Evolutionary conservation across 148 eudicot species (phyloP).

Genomic region (Silene uniflora): DNA sequence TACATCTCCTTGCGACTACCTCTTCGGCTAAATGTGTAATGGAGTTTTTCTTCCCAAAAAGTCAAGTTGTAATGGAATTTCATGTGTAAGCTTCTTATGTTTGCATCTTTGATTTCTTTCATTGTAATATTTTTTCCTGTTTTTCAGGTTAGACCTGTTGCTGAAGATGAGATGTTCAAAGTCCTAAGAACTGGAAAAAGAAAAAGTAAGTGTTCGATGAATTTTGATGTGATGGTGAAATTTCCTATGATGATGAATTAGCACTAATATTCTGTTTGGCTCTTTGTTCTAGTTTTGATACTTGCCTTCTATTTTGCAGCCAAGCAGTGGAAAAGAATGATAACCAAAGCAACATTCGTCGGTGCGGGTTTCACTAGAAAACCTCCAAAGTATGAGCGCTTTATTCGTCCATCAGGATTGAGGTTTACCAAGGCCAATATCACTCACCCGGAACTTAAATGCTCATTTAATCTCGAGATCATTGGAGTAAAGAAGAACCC

Average conservation of each 20-base stretch:
- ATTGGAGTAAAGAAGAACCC: constrained; percentile 96
- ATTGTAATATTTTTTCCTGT: background rate
- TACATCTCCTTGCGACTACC: background rate
- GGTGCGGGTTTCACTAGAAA: constrained; percentile 91
- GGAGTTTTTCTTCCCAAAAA: background rate
- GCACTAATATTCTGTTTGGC: background rate
- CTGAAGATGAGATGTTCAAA: constrained; percentile 98
- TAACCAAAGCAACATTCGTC: constrained; percentile 93
- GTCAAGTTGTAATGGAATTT: background rate
- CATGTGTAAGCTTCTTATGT: background rate
- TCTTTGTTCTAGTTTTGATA: background rate
- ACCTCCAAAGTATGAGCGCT: constrained; percentile 96
- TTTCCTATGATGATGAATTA: background rate
- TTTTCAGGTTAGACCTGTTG: constrained; percentile 90
- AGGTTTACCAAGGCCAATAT: constrained; percentile 95
- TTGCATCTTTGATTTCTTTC: background rate
- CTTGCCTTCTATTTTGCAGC: constrained; percentile 39
- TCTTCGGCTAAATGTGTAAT: background rate
- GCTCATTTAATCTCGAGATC: constrained; percentile 97
- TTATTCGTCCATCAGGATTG: constrained; percentile 84
- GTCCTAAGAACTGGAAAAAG: constrained; percentile 85
- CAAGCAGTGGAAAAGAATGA: constrained; percentile 99
- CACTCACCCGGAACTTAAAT: constrained; percentile 92
- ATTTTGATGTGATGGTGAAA: background rate
- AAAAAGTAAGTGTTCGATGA: constrained; percentile 61